Evolutionary conservation across 257 asterid species (phyloP).

Genomic region (Ocimum tenuiflorum): DNA sequence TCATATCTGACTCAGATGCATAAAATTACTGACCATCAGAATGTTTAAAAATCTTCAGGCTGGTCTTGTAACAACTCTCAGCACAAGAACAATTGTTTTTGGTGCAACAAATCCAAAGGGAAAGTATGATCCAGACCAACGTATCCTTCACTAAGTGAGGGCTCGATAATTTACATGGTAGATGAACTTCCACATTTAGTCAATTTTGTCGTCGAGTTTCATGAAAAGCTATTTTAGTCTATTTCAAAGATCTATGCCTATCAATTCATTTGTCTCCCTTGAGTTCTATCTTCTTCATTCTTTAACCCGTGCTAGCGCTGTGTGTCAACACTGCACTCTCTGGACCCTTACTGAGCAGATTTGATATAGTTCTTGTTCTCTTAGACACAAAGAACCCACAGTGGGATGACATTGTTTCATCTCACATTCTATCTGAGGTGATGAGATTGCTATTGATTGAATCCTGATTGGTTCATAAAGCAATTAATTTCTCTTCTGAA

Average conservation of each 20-base stretch:
- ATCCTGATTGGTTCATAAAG: constrained; percentile 11
- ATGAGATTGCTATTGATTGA: constrained; percentile 16
- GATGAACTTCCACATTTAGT: not conserved
- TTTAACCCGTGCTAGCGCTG: constrained; percentile 56
- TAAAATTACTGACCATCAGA: not conserved
- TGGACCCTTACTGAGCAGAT: constrained; percentile 93
- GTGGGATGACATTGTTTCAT: constrained; percentile 97
- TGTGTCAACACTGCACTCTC: constrained; percentile 96
- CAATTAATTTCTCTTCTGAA: constrained; percentile 11
- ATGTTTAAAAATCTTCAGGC: constrained; percentile 48
- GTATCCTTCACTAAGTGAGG: constrained; percentile 46
- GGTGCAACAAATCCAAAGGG: constrained; percentile 99
- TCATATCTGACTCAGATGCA: not conserved
- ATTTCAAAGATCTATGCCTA: not conserved
- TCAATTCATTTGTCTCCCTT: not conserved
- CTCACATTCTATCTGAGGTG: constrained; percentile 92
- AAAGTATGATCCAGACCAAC: constrained; percentile 84
- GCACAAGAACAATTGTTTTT: constrained; percentile 85
- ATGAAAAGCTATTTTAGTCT: not conserved
- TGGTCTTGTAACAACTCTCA: constrained; percentile 96
- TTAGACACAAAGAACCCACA: constrained; percentile 89
- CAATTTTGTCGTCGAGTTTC: not conserved
- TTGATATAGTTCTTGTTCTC: constrained; percentile 91
- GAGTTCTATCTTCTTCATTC: constrained; percentile 22
- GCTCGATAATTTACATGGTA: constrained; percentile 1